These are phyloP conservation scores for Vanrija pseudolonga DNA, from an alignment of 1,284 basidiomycete species.

Conservation along the genomic window DNA sequence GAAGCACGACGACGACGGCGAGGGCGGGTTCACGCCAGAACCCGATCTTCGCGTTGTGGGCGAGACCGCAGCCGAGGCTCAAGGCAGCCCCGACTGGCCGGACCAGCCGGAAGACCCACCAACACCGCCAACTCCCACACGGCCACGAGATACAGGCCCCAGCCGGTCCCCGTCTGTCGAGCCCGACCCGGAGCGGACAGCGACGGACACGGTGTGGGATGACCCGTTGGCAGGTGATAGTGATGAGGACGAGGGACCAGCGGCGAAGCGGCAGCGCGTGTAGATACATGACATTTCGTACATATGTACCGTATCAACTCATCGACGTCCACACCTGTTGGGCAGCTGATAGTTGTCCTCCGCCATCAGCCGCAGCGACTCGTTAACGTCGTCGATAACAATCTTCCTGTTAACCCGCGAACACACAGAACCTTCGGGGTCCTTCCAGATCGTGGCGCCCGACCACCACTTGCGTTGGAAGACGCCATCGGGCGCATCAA, in stretches of 20 bases:
- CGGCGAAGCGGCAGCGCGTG: neutral
- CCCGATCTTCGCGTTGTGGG: neutral
- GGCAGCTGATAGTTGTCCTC: too few relatives aligned
- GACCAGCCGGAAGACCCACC: neutral
- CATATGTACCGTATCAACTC: too few relatives aligned
- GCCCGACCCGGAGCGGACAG: constrained; percentile 6
- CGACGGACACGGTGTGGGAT: constrained; percentile 5
- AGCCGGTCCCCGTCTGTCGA: constrained; percentile 10
- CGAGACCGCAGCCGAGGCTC: neutral
- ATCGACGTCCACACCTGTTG: too few relatives aligned
- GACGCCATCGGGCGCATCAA: too few relatives aligned
- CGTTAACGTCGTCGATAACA: too few relatives aligned
- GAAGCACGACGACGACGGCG: neutral
- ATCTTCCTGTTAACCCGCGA: too few relatives aligned
- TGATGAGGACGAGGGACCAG: constrained; percentile 1
- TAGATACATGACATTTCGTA: neutral
- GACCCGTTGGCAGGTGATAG: constrained; percentile 10
- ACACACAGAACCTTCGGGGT: too few relatives aligned
- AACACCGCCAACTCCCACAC: constrained; percentile 2
- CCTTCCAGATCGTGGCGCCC: too few relatives aligned
- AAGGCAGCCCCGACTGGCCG: neutral
- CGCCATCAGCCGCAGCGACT: too few relatives aligned
- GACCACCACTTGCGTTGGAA: too few relatives aligned
- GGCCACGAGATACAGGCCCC: constrained; percentile 2
- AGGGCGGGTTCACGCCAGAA: neutral